Evolutionary conservation across 306 rosid species (phyloP).

Genomic region (Senna tora): DNA sequence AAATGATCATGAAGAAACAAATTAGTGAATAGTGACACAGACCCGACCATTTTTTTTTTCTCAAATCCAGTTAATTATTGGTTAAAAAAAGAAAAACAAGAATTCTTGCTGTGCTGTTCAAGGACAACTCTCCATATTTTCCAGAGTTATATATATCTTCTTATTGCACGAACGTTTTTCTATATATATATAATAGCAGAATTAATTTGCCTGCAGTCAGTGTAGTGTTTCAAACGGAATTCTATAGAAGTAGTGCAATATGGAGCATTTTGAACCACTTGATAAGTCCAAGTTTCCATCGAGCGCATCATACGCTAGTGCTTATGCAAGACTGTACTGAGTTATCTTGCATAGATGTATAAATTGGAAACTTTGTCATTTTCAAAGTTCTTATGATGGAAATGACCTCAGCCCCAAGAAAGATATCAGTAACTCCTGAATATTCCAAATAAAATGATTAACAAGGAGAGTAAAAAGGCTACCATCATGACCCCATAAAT

Average conservation of each 20-base stretch:
- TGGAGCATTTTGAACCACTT: conserved; percentile 26
- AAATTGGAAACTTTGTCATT: conserved; percentile 16
- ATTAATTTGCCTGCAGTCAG: too few relatives aligned
- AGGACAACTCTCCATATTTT: conserved; percentile 35
- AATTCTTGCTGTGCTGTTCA: conserved; percentile 19
- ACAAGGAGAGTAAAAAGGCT: conserved; percentile 30
- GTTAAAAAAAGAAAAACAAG: background rate
- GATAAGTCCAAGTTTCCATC: conserved; percentile 3
- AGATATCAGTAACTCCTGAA: conserved; percentile 13
- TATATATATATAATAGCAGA: background rate
- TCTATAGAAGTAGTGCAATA: conserved; percentile 3
- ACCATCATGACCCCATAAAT: conserved; percentile 41
- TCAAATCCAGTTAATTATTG: background rate
- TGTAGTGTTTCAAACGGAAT: conserved; percentile 1
- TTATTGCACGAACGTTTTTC: background rate
- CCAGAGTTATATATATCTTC: conserved; percentile 8
- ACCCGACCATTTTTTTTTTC: conserved; percentile 21
- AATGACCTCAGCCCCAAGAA: conserved; percentile 25
- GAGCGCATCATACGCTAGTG: background rate
- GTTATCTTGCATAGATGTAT: conserved; percentile 9
- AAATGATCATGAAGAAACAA: conserved; percentile 5
- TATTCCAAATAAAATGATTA: conserved; percentile 33
- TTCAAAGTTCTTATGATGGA: conserved; percentile 46
- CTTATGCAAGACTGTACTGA: conserved; percentile 15
- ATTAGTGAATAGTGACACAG: conserved; percentile 9